These are phyloP conservation scores for Neonectria faginata DNA, from an alignment of 2,329 filamentous ascomycete genomes.

Conservation along the genomic window DNA sequence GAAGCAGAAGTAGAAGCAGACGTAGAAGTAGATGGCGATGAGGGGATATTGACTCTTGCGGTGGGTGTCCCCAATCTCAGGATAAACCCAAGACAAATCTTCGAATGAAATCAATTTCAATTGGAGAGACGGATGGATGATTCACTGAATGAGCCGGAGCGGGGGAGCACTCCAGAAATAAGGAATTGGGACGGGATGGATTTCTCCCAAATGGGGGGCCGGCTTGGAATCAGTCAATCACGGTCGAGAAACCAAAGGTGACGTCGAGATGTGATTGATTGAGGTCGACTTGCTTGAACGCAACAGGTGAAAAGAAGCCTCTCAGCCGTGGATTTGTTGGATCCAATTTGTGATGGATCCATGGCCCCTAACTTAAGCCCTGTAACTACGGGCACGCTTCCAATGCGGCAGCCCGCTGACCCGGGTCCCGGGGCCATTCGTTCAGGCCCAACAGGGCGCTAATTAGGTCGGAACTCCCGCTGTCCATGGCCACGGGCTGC, in stretches of 20 bases:
- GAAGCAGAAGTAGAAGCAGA: background rate
- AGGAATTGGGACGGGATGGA: background rate
- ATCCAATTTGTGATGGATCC: background rate
- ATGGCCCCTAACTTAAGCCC: background rate
- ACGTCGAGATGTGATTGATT: slow-evolving; percentile 6
- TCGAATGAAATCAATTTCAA: background rate
- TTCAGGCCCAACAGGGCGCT: background rate
- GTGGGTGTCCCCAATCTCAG: background rate
- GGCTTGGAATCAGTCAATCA: slow-evolving; percentile 1
- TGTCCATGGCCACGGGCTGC: background rate
- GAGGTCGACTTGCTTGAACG: background rate
- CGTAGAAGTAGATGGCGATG: background rate
- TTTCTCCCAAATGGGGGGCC: background rate
- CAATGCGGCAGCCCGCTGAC: background rate
- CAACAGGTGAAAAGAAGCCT: slow-evolving; percentile 1
- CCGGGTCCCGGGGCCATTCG: background rate
- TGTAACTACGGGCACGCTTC: background rate
- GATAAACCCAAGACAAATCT: background rate
- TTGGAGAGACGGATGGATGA: background rate
- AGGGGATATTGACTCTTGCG: background rate
- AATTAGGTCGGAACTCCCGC: background rate
- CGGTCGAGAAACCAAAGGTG: background rate
- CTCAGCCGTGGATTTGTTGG: slow-evolving; percentile 1
- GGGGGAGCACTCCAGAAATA: background rate
- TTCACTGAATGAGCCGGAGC: slow-evolving; percentile 1